Evolutionary conservation across 129 eudicot species (phyloP).

Genomic region (Chrysanthemum seticuspe): DNA sequence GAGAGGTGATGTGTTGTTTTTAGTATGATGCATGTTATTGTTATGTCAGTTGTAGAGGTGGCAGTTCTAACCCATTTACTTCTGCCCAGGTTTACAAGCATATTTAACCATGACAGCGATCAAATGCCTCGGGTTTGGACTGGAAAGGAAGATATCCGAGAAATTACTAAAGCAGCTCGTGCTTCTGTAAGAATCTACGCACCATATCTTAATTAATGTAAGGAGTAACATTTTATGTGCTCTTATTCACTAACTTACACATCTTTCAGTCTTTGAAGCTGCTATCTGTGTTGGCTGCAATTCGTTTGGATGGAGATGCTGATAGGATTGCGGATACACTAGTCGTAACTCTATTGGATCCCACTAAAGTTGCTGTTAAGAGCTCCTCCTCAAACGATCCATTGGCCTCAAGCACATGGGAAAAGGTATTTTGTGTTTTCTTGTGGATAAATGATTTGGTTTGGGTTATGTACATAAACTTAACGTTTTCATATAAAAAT

Average conservation of each 20-base stretch:
- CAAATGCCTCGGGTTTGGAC: constrained; percentile 93
- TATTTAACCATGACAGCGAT: constrained; percentile 74
- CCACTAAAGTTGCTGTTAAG: neutral
- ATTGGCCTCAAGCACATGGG: constrained; percentile 12
- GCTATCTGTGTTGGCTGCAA: constrained; percentile 68
- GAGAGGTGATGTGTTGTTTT: constrained; percentile 47
- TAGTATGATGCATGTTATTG: neutral
- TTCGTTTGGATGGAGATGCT: constrained; percentile 61
- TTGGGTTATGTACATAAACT: neutral
- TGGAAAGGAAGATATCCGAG: constrained; percentile 81
- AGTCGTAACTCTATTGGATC: constrained; percentile 45
- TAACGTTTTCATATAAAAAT: too few relatives aligned
- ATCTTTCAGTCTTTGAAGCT: constrained; percentile 58
- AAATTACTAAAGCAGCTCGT: constrained; percentile 77
- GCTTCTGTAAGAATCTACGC: constrained; percentile 52
- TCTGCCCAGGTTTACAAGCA: constrained; percentile 56
- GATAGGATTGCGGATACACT: constrained; percentile 58
- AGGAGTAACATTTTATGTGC: neutral
- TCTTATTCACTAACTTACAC: neutral
- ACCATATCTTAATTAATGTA: neutral
- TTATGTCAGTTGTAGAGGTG: neutral
- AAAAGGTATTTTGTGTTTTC: constrained; percentile 3
- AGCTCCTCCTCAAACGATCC: neutral
- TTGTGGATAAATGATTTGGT: neutral
- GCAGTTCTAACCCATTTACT: neutral